A percentile compares a stretch with the other conserved stretches of the same genome.
Conservation (phyloP, 2,329 filamentous ascomycete genomes). For the Apiospora saccharicola region DNA sequence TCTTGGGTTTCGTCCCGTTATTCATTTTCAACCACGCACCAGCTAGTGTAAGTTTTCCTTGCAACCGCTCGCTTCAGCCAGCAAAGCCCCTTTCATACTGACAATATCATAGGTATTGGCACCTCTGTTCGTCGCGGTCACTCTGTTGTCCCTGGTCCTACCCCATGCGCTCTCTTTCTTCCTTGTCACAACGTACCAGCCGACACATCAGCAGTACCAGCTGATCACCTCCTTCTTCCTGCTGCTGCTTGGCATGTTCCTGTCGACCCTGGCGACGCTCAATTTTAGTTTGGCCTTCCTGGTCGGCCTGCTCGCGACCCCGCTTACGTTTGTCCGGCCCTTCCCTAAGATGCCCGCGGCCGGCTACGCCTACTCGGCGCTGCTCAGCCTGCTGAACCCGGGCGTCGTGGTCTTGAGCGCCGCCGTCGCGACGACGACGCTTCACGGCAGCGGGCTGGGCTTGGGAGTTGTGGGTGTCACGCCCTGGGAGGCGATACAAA, state of each 20-base stretch:
- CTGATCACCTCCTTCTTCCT: constrained; percentile 91
- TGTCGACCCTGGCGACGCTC: constrained; percentile 90
- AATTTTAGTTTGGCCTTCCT: constrained; percentile 94
- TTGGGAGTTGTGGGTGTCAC: not conserved
- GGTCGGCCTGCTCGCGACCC: constrained; percentile 79
- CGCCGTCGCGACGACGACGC: constrained; percentile 46
- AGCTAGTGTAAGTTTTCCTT: constrained; percentile 61
- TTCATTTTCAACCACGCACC: constrained; percentile 84
- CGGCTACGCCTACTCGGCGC: constrained; percentile 52
- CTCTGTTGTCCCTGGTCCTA: constrained; percentile 60
- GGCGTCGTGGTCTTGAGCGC: constrained; percentile 58
- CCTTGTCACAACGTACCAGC: constrained; percentile 58
- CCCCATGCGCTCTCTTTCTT: constrained; percentile 64
- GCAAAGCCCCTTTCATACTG: not conserved
- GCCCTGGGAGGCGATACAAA: constrained; percentile 48
- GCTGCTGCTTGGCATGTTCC: constrained; percentile 88
- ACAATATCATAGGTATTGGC: constrained; percentile 59
- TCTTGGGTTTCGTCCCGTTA: constrained; percentile 80
- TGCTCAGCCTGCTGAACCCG: constrained; percentile 70
- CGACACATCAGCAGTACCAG: constrained; percentile 73
- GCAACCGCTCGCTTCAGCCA: not conserved
- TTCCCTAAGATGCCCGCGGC: constrained; percentile 48
- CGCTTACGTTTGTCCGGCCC: constrained; percentile 76
- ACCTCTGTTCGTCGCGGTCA: constrained; percentile 65
- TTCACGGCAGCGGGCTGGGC: constrained; percentile 33